These are phyloP conservation scores for Nannochloris sp. DNA, from an alignment of 139 green algal species.

Conservation along the genomic window DNA sequence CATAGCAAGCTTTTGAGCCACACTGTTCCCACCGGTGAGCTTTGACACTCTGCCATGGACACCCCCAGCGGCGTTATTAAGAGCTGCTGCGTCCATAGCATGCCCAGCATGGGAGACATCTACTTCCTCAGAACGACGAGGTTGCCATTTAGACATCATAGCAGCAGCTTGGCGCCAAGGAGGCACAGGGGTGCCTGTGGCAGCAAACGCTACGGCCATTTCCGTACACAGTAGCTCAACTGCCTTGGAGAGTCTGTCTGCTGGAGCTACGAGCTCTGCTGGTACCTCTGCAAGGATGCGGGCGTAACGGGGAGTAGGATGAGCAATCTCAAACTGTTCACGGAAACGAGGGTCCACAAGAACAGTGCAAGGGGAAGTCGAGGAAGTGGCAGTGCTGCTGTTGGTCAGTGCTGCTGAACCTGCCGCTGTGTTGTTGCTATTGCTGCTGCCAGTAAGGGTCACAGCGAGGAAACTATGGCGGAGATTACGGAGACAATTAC, in stretches of 20 bases:
- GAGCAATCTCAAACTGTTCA: constrained; percentile 58
- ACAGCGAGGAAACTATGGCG: constrained; percentile 55
- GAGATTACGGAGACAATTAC: constrained; percentile 53
- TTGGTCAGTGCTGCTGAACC: too few relatives aligned
- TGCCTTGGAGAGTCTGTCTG: constrained; percentile 19
- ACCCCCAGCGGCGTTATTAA: constrained; percentile 6
- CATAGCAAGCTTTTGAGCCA: constrained; percentile 22
- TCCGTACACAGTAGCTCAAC: constrained; percentile 43
- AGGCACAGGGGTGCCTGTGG: constrained; percentile 33
- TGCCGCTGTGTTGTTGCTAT: background rate
- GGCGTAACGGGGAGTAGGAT: constrained; percentile 33
- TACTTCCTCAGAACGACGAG: constrained; percentile 35
- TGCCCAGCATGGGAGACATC: constrained; percentile 1
- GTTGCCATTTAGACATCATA: constrained; percentile 56
- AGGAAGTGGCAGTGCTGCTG: too few relatives aligned
- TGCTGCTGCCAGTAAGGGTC: background rate
- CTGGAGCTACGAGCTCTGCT: constrained; percentile 21
- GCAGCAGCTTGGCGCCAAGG: constrained; percentile 43
- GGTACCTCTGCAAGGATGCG: constrained; percentile 32
- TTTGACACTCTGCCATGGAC: background rate
- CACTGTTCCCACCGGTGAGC: constrained; percentile 6
- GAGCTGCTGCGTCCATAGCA: background rate
- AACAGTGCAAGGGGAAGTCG: background rate
- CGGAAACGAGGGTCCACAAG: constrained; percentile 47
- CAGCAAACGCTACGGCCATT: constrained; percentile 35